Base-by-base conservation (phyloP, 805 yeast genomes). In the Kodamaea jinghongensis region DNA sequence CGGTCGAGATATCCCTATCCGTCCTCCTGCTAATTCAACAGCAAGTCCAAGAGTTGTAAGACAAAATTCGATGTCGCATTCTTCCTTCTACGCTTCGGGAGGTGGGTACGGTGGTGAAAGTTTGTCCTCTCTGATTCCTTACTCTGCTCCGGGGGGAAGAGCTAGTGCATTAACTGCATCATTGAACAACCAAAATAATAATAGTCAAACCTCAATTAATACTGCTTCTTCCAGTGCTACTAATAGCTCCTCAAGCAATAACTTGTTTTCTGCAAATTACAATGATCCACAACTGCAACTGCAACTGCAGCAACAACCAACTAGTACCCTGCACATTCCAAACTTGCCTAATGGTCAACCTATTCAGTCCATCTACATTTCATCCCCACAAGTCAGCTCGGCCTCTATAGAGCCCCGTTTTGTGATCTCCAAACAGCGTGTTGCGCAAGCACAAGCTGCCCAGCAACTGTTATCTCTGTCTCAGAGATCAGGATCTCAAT, bases 371-470 rank as follows among this genome's bases (percentile, higher is more conserved):
- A 82, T 79, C 41, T 78, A 80, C 43, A 78, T 85, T 41, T 80
- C 79, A 39, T 83, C 90, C 0, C 93, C 93, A 3, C 76, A 73
- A 38, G 84, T 84, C 4, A 48, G 49, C 39, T 59, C 77, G 4
- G 63, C 78, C 13, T 73, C 79, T 23, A 80, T 89, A n/a, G 96
- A 88, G 55, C 85, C 95, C 11, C 72, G 96, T 31, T 88, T 89
- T 55, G 79, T 89, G 36, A 83, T 89, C 28, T 85, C 95, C 8
- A 79, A 86, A 52, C 93, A 83, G 45, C 76, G 85, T 39, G 78
- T 81, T 16, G 81, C 73, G 32, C 79, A 67, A 47, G 75, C 70
- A 13, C 78, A 73, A 49, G 76, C 74, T 22, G 60, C 57, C 4
- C 56, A 55, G 17, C 74, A 73, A 2, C 56, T 65, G 3, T 49